Base-by-base conservation (phyloP, 148 eudicot genomes). In the Selenicereus undatus region DNA sequence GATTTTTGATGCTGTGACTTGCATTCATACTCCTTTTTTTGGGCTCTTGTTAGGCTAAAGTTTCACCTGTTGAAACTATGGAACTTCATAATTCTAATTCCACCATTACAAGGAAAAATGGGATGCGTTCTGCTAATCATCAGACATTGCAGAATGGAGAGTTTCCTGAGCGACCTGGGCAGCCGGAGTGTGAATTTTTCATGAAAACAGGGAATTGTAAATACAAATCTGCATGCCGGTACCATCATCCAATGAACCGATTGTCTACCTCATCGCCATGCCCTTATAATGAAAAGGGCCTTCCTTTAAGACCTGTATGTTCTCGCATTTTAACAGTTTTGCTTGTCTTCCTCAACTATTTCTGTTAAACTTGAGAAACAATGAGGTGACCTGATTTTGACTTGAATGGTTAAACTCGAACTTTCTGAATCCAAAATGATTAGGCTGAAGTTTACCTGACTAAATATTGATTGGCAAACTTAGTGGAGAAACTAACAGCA, bases 161-260 rank as follows among this genome's bases (percentile, higher is more conserved):
- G 80, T 90, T 79, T 81, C 95, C 95, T 36, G 88, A 89, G 78
- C 91, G 95, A 50, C 90, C 87, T 48, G 90, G 91, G 76, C 85
- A 81, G 78, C 88, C 89, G 5, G 90, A 86, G 54, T 91, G 93
- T 26, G 88, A 84, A 22, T 89, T 79, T 83, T 91, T 87, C 81
- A 83, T 85, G 84, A 90, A 85, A 84, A 90, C 89, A 65, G 95
- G 93, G 74, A 77, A 83, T 64, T 91, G 95, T 77, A 91, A 87
- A 83, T 90, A 35, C 79, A 86, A 81, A 81, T 84, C 88, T 82
- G 83, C 82, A 30, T 90, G 93, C 77, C 76, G 85, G 56, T 91
- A 78, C 80, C 86, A 91, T 80, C 93, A 90, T 66, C 91, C 93
- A n/a, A 87, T 78, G 83, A 77, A 50, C 80, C 85, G 84, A 36